Evolutionary conservation across 2,329 filamentous ascomycete genomes (phyloP).

Genomic region (Orbilia quercus): DNA sequence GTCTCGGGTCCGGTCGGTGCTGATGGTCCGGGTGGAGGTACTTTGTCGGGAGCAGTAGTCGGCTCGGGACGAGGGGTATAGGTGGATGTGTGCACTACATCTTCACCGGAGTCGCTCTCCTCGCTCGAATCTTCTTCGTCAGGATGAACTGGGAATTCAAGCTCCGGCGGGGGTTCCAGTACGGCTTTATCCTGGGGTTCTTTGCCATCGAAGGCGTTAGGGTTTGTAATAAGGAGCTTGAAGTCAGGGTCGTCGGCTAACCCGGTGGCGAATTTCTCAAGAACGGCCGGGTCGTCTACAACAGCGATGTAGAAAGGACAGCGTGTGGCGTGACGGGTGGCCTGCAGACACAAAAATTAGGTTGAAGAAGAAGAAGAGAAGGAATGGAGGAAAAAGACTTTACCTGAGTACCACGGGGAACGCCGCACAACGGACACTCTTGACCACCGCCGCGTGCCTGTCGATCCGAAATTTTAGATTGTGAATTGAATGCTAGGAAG

Average conservation of each 20-base stretch:
- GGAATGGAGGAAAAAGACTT: neutral
- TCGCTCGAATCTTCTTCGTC: neutral
- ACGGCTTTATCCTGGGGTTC: neutral
- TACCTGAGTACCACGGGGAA: conserved; percentile 33
- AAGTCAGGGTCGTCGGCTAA: conserved; percentile 21
- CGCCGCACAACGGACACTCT: conserved; percentile 35
- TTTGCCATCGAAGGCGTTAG: conserved; percentile 22
- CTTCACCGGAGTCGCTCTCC: neutral
- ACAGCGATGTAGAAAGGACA: conserved; percentile 19
- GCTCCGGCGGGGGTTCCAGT: neutral
- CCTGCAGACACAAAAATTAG: conserved; percentile 5
- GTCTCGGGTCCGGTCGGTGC: neutral
- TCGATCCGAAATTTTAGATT: neutral
- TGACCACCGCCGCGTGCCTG: conserved; percentile 33
- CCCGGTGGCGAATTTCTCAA: neutral
- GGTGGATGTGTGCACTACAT: neutral
- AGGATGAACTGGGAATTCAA: conserved; percentile 1
- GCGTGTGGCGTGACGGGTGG: neutral
- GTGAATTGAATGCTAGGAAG: neutral
- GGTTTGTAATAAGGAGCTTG: conserved; percentile 10
- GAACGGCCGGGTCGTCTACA: neutral
- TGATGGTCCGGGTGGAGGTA: no score
- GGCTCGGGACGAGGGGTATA: neutral
- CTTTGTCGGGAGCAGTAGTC: no score
- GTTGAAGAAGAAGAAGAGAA: neutral